Evolutionary conservation across 1,284 basidiomycete species (phyloP), one percentile per base, ranked within the genome.

Genomic region (Trametes sp.): DNA sequence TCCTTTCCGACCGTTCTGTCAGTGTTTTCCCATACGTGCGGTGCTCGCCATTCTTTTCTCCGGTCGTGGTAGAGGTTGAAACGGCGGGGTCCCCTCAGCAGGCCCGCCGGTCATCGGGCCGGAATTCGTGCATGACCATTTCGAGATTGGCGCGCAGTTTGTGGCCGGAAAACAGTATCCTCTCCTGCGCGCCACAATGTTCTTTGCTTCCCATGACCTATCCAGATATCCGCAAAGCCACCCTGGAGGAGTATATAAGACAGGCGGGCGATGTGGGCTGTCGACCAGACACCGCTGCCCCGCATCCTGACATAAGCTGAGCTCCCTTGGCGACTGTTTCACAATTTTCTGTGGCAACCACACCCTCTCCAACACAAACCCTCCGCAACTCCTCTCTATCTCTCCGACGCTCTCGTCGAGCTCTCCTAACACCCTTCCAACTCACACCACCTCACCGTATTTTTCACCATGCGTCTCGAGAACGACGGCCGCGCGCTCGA

Each of bases 401-500:
- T n/a, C n/a, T n/a, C n/a, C n/a, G n/a, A n/a, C 21, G 24, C 45
- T 38, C 4, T 23, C 28, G 19, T 11, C 52, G 8, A 21, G 38
- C 35, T 10, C 19, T 36, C 42, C 2, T 23, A 19, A 24, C 42
- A 8, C 24, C 13, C 26, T 16, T 13, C 8, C 28, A 3, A 16
- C 16, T 31, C 35, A 23, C 36, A 23, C 36, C 28, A 21, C 21
- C 24, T 26, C 35, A 31, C 24, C 26, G 23, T 26, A 35, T 23
- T 6, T 16, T 1, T 31, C 57, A 61, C 2, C 21, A 67, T 67
- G 66, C 66, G 24, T 52, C 52, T 64, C 35, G 56, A 50, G 16
- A 57, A 67, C 63, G 63, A 67, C 50, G 61, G 56, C 23, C 61
- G 53, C 44, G 61, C 53, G 38, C 82, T 93, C 65, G 92, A 93